Base-by-base conservation (phyloP, 2,329 filamentous ascomycete species). In the Aspergillus vadensis region DNA sequence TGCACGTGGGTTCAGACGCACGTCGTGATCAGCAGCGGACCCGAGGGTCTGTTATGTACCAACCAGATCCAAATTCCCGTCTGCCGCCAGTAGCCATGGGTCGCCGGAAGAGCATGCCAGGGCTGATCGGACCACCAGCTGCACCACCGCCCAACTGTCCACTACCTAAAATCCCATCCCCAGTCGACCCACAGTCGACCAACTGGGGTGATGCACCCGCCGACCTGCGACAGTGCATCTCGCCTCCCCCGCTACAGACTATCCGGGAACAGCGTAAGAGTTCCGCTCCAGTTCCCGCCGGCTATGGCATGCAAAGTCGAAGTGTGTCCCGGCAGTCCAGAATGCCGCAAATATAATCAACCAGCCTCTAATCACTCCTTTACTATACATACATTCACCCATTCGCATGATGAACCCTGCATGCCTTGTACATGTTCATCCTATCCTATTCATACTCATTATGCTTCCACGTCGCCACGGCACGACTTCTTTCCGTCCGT, bases 131-230 rank as follows among this genome's bases (percentile, higher is more conserved):
- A 0, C 73, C 72, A 25, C 72, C 73, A 1, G 56, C 63, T 10
- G 69, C 68, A 8, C 73, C 73, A 41, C 73, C 73, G 36, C 73
- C 73, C 4, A 74, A 70, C 43, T 74, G 69, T 41, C 73, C 73
- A 1, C 61, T 76, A 3, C 73, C 73, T 4, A 71, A 74, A 47
- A 70, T 75, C 1, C 73, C 73, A 7, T 68, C 67, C 0, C 63
- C 67, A 8, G 44, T 64, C 4, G 57, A 64, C 5, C 44, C 62
- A n/a, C 58, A 52, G 41, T 38, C 53, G 9, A 41, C 56, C 19
- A 50, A 57, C 15, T 51, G 48, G 36, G 27, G 41, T 15, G 55
- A 54, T 19, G 17, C 32, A 49, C 32, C 27, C 21, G 15, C 59
- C 17, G 55, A 57, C 39, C 36, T 53, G 51, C 23, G 55, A 32